Evolutionary conservation across 441 rosid genomes (phyloP).

Genomic region (Sinapis alba): DNA sequence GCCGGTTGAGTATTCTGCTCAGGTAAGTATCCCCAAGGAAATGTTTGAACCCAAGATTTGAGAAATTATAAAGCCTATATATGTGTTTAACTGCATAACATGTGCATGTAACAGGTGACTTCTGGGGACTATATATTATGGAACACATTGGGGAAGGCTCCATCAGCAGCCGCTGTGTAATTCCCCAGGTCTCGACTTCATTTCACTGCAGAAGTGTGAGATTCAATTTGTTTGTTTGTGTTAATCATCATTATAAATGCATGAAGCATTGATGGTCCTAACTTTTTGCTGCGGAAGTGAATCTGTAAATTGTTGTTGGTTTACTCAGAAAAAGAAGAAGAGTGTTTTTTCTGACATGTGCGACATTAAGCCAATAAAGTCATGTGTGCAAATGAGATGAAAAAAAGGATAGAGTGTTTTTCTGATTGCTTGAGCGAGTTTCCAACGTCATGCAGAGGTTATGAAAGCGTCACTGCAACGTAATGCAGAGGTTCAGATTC

Average conservation of each 20-base stretch:
- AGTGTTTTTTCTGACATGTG: not conserved
- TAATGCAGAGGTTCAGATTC: not conserved
- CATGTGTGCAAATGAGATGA: not conserved
- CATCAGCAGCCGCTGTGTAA: conserved; percentile 61
- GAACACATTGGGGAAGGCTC: conserved; percentile 96
- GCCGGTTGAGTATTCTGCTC: conserved; percentile 75
- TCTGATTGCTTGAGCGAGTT: not conserved
- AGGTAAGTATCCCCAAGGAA: conserved; percentile 58
- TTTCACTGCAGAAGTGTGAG: not conserved
- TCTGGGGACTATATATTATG: conserved; percentile 93
- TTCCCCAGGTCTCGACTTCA: not conserved
- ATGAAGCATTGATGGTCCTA: not conserved
- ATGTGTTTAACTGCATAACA: not conserved
- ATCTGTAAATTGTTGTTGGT: conserved; percentile 20
- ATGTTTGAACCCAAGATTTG: not conserved
- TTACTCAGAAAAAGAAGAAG: not conserved
- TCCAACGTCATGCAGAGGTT: conserved; percentile 7
- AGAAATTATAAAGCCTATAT: not conserved
- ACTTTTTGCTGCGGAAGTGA: not conserved
- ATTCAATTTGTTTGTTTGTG: not conserved
- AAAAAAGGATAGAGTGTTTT: not conserved
- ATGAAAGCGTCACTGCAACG: not conserved
- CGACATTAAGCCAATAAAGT: not conserved
- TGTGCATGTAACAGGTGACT: conserved; percentile 55
- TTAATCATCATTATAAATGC: not conserved